phyloP scores from a whole-genome alignment of 2,329 filamentous ascomycete genomes.

The Setomelanomma holmii region DNA sequence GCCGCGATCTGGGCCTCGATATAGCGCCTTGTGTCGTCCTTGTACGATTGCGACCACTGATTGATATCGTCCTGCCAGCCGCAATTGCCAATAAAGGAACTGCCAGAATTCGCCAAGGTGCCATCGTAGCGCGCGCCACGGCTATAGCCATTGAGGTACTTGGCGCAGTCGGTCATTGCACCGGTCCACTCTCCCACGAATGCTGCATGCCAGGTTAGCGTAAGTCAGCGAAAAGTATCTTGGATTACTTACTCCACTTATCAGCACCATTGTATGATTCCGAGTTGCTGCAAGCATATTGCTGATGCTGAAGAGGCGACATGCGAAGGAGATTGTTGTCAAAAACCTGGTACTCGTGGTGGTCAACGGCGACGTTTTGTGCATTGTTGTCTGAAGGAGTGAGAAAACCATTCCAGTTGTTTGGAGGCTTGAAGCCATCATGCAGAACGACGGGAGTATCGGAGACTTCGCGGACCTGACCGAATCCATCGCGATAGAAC shows the following conservation, averaged over 20 bases:
- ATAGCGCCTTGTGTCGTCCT: slow-evolving; percentile 58
- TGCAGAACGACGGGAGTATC: slow-evolving; percentile 64
- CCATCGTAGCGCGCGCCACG: slow-evolving; percentile 68
- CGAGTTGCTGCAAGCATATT: slow-evolving; percentile 63
- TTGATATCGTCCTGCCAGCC: slow-evolving; percentile 57
- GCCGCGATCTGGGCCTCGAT: slow-evolving; percentile 63
- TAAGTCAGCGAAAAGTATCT: background rate
- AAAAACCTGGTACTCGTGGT: slow-evolving; percentile 74
- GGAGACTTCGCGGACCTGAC: slow-evolving; percentile 53
- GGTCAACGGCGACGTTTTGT: slow-evolving; percentile 67
- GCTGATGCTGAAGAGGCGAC: slow-evolving; percentile 60
- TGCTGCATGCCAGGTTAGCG: background rate
- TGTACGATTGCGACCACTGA: slow-evolving; percentile 55
- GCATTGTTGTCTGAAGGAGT: slow-evolving; percentile 58
- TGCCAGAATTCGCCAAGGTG: slow-evolving; percentile 52
- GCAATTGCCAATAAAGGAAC: slow-evolving; percentile 62
- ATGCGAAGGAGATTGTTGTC: slow-evolving; percentile 58
- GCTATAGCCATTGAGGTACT: slow-evolving; percentile 61
- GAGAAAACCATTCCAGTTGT: slow-evolving; percentile 68
- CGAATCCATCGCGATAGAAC: slow-evolving; percentile 64
- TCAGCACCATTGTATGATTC: slow-evolving; percentile 59
- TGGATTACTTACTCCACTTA: slow-evolving; percentile 59
- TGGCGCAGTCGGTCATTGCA: slow-evolving; percentile 68
- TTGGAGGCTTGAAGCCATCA: slow-evolving; percentile 62
- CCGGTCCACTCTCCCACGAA: slow-evolving; percentile 74